Evolutionary conservation across 345 rosid species (phyloP).

Genomic region (Murraya koenigii): DNA sequence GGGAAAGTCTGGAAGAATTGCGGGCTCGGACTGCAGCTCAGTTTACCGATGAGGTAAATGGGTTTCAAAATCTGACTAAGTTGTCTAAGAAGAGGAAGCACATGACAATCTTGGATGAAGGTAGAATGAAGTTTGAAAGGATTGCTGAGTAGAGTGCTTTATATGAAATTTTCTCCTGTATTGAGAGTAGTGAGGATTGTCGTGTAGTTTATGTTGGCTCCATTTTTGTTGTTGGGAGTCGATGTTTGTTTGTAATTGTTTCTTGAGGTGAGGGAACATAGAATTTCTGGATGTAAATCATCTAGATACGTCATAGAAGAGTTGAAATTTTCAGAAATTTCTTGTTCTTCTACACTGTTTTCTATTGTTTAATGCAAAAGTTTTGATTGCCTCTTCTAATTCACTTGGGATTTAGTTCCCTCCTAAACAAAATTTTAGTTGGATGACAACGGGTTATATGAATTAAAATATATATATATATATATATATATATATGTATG

Average conservation of each 20-base stretch:
- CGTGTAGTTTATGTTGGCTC: neutral
- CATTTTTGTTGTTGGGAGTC: constrained; percentile 13
- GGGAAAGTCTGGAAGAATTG: constrained; percentile 77
- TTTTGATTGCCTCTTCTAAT: too few species aligned
- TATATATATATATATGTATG: too few species aligned
- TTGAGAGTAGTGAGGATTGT: neutral
- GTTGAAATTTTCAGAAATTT: neutral
- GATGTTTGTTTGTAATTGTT: constrained; percentile 3
- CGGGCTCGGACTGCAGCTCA: constrained; percentile 76
- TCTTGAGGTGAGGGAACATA: neutral
- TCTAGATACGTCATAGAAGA: neutral
- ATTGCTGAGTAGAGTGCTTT: constrained; percentile 27
- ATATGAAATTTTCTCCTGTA: neutral
- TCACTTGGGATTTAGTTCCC: too few species aligned
- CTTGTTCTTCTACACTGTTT: too few species aligned
- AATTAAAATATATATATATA: too few species aligned
- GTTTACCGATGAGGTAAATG: constrained; percentile 52
- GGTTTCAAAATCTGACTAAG: constrained; percentile 37
- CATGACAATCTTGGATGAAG: constrained; percentile 51
- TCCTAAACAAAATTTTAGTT: too few species aligned
- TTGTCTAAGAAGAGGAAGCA: constrained; percentile 66
- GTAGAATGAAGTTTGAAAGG: constrained; percentile 52
- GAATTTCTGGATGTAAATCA: neutral
- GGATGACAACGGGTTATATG: too few species aligned
- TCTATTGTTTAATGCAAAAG: too few species aligned